Conservation (phyloP, 495 filamentous ascomycete species). For the Zalerion maritima region DNA sequence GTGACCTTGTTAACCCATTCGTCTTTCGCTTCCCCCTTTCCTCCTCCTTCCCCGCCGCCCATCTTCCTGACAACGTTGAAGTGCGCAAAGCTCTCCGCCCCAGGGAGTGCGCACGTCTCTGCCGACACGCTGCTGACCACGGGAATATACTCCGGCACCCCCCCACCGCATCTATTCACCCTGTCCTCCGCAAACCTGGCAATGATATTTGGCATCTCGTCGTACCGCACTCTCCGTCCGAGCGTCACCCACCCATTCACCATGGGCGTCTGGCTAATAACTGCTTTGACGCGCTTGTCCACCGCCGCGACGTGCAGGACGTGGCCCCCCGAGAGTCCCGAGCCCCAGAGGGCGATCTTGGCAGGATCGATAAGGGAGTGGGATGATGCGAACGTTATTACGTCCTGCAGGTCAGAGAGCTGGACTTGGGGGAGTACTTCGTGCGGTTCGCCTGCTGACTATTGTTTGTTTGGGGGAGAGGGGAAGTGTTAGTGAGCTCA, state of each 20-base stretch:
- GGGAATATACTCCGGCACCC: no score
- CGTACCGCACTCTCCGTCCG: slow-evolving; percentile 2
- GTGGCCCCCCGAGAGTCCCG: slow-evolving; percentile 17
- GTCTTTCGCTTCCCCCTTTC: no score
- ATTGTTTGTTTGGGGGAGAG: no score
- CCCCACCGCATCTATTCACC: no score
- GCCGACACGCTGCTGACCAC: no score
- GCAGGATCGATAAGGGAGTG: slow-evolving; percentile 12
- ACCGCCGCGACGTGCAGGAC: slow-evolving; percentile 17
- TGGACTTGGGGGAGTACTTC: slow-evolving; percentile 19
- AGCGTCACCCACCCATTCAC: slow-evolving; percentile 9
- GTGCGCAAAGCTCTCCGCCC: no score
- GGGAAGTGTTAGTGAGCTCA: no score
- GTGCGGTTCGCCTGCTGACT: no score
- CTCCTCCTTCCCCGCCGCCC: no score
- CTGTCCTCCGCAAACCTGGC: no score
- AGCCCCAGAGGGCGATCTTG: slow-evolving; percentile 22
- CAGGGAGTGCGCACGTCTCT: no score
- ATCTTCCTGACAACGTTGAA: no score
- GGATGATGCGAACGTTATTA: slow-evolving; percentile 16
- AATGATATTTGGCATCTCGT: not conserved
- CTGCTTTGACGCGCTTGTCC: slow-evolving; percentile 21
- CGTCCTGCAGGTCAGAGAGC: slow-evolving; percentile 17
- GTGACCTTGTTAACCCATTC: slow-evolving; percentile 20
- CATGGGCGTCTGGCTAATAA: slow-evolving; percentile 14